These are phyloP conservation scores for Fusarium gaditjirri DNA, from an alignment of 2,329 filamentous ascomycete genomes.

Conservation along the genomic window DNA sequence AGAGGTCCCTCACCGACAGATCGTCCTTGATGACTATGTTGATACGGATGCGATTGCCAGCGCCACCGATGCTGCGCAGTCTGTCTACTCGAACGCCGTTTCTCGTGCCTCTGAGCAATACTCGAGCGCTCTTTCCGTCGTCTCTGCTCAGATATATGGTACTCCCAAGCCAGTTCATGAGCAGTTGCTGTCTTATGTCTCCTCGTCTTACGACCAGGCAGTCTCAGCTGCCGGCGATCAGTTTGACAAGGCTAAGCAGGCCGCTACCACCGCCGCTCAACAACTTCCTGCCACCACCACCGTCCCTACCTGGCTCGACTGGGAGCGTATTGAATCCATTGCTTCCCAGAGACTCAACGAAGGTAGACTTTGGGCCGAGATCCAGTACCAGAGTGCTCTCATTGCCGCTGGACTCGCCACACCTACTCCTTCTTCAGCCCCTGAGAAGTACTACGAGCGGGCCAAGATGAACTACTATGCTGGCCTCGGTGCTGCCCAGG, in stretches of 20 bases:
- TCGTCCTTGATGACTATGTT: constrained; percentile 62
- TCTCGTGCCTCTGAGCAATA: constrained; percentile 75
- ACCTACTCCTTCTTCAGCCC: constrained; percentile 57
- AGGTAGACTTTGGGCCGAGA: constrained; percentile 75
- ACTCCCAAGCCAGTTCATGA: constrained; percentile 76
- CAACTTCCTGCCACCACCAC: constrained; percentile 59
- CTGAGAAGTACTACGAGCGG: constrained; percentile 69
- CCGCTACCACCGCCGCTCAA: constrained; percentile 61
- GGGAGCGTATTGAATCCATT: constrained; percentile 67
- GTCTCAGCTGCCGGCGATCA: constrained; percentile 69
- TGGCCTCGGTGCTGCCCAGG: constrained; percentile 80
- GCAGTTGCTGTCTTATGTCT: constrained; percentile 75
- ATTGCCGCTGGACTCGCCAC: constrained; percentile 72
- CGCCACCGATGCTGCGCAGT: constrained; percentile 59
- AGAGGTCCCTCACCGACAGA: constrained; percentile 58
- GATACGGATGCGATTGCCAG: constrained; percentile 50
- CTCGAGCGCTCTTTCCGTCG: constrained; percentile 71
- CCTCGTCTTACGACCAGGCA: constrained; percentile 74
- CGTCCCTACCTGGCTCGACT: constrained; percentile 55
- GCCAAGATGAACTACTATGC: constrained; percentile 78
- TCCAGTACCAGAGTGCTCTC: constrained; percentile 76
- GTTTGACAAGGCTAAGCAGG: constrained; percentile 65
- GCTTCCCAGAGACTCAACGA: constrained; percentile 76
- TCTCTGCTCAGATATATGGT: constrained; percentile 75
- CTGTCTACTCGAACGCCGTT: constrained; percentile 73